phyloP scores from a whole-genome alignment of 176 grass and related monocot genomes.

The Calamus simplicifolius region DNA sequence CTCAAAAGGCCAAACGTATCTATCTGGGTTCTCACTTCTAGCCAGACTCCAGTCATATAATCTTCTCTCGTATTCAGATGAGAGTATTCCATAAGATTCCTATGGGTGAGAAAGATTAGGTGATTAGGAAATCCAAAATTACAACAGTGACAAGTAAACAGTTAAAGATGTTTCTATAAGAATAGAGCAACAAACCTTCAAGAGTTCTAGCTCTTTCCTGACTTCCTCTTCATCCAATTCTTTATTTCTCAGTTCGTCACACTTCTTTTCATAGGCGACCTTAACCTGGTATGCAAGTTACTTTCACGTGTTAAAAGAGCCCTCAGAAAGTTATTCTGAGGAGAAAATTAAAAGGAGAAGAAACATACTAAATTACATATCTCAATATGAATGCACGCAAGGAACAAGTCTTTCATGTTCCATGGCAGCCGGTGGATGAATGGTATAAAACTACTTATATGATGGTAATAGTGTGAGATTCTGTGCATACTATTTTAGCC shows the following conservation, averaged over 20 bases:
- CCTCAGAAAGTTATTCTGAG: too few relatives aligned
- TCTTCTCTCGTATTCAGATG: constrained; percentile 74
- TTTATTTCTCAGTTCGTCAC: constrained; percentile 64
- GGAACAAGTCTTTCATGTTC: too few relatives aligned
- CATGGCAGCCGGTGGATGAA: too few relatives aligned
- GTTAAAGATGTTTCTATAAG: too few relatives aligned
- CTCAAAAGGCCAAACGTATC: constrained; percentile 91
- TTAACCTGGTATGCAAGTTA: constrained; percentile 40
- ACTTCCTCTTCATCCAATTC: constrained; percentile 64
- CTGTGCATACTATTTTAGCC: too few relatives aligned
- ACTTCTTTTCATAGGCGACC: constrained; percentile 51
- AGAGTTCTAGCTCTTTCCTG: constrained; percentile 46
- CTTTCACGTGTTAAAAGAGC: neutral
- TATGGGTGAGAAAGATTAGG: constrained; percentile 11
- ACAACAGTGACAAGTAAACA: too few relatives aligned
- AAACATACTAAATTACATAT: too few relatives aligned
- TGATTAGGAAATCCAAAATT: too few relatives aligned
- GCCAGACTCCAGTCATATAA: constrained; percentile 93
- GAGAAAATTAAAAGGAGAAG: too few relatives aligned
- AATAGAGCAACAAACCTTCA: constrained; percentile 43
- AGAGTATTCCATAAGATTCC: constrained; percentile 83
- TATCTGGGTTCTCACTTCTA: constrained; percentile 63
- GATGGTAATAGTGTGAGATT: too few relatives aligned
- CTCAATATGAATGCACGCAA: too few relatives aligned
- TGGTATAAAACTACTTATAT: too few relatives aligned